Conservation (phyloP, 495 filamentous ascomycete species). For the Margaritispora aquatica region DNA sequence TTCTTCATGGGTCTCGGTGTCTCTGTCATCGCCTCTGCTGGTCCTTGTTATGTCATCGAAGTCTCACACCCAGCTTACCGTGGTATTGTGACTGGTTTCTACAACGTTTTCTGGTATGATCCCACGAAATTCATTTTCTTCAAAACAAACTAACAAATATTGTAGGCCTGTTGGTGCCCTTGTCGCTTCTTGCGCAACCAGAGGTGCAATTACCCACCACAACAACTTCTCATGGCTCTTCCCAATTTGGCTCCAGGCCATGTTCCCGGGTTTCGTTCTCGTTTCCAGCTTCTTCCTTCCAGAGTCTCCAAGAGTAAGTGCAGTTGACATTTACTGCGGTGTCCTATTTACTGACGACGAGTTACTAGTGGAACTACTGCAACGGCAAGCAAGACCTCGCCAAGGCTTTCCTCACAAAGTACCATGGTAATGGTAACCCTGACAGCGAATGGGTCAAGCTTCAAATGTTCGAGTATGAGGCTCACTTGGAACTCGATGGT, state of each 20-base stretch:
- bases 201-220: neutral
- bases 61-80: slow-evolving; percentile 68
- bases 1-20: slow-evolving; percentile 74
- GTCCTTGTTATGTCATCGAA: slow-evolving; percentile 68
- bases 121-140: neutral
- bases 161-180: slow-evolving; percentile 18
- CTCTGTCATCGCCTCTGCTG: slow-evolving; percentile 58
- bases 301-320: slow-evolving; percentile 27
- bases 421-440: slow-evolving; percentile 37
- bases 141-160: neutral
- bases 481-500: slow-evolving; percentile 39
- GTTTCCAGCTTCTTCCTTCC: slow-evolving; percentile 18
- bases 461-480: slow-evolving; percentile 41
- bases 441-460: slow-evolving; percentile 34
- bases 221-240: slow-evolving; percentile 41
- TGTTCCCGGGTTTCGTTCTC: slow-evolving; percentile 28
- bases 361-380: slow-evolving; percentile 12
- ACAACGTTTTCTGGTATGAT: slow-evolving; percentile 45
- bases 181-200: slow-evolving; percentile 9
- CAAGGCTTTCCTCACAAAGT: slow-evolving; percentile 32
- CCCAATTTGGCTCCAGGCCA: slow-evolving; percentile 36
- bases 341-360: neutral
- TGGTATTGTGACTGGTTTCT: slow-evolving; percentile 58
- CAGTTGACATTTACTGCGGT: neutral
- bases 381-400: slow-evolving; percentile 28